A percentile compares a stretch with the other conserved stretches of the same genome.
Conservation (phyloP, 345 rosid genomes). For the Heritiera littoralis region DNA sequence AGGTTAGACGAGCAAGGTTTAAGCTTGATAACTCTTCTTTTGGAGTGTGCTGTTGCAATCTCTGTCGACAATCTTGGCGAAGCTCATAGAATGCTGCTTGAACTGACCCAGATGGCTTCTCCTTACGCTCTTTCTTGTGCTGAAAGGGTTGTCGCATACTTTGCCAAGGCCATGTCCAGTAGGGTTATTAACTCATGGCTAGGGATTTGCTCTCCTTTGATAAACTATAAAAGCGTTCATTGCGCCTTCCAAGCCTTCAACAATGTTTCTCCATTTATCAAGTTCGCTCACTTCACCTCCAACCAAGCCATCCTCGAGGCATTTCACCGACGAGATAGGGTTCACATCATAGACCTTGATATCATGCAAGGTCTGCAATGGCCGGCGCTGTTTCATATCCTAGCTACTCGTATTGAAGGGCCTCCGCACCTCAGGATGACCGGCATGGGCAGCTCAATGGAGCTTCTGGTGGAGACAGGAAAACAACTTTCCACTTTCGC, state of each 20-base stretch:
- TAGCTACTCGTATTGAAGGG: conserved; percentile 62
- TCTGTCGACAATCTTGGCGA: conserved; percentile 67
- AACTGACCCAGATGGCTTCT: conserved; percentile 70
- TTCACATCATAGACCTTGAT: conserved; percentile 68
- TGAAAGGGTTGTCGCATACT: conserved; percentile 69
- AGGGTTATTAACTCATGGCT: conserved; percentile 72
- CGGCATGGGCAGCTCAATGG: conserved; percentile 58
- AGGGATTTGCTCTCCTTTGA: conserved; percentile 58
- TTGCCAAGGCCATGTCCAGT: conserved; percentile 64
- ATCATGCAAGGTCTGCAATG: conserved; percentile 79
- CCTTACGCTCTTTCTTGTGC: conserved; percentile 65
- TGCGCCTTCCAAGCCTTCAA: conserved; percentile 56
- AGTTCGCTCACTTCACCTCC: conserved; percentile 71
- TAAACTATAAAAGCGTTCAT: conserved; percentile 42
- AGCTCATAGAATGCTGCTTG: conserved; percentile 62
- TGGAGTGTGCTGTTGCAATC: conserved; percentile 67
- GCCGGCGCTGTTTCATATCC: conserved; percentile 76
- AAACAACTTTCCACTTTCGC: conserved; percentile 65
- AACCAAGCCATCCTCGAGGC: conserved; percentile 79
- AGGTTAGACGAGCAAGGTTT: conserved; percentile 49
- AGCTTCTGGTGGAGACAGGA: conserved; percentile 55
- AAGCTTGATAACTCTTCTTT: conserved; percentile 45
- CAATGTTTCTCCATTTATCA: conserved; percentile 62
- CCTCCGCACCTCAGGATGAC: conserved; percentile 63
- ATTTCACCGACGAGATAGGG: conserved; percentile 48